Evolutionary conservation across 2,329 filamentous ascomycete species (phyloP).

Genomic region (Penicillium sp.): DNA sequence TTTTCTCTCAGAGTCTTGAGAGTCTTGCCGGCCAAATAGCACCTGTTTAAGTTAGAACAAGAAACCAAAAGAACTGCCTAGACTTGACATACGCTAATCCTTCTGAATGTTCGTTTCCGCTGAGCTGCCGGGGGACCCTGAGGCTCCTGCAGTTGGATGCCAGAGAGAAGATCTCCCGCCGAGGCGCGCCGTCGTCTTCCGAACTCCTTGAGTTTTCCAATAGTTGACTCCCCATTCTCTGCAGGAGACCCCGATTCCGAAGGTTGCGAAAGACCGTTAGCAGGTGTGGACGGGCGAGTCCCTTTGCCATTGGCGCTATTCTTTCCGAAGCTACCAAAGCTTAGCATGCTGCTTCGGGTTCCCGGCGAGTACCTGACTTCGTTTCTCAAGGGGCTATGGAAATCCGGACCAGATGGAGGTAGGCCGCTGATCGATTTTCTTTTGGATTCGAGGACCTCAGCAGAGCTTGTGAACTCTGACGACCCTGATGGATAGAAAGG

Average conservation of each 20-base stretch:
- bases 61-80: neutral
- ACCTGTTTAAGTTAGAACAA: slow-evolving; percentile 16
- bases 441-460: slow-evolving; percentile 21
- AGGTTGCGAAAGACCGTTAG: slow-evolving; percentile 15
- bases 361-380: slow-evolving; percentile 27
- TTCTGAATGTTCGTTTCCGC: slow-evolving; percentile 19
- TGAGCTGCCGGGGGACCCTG: slow-evolving; percentile 10
- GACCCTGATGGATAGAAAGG: slow-evolving; percentile 3
- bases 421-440: slow-evolving; percentile 23
- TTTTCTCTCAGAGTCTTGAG: slow-evolving; percentile 3
- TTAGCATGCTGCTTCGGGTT: slow-evolving; percentile 27
- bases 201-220: slow-evolving; percentile 31
- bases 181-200: slow-evolving; percentile 31
- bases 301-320: slow-evolving; percentile 20
- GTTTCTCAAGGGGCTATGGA: slow-evolving; percentile 27
- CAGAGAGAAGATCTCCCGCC: slow-evolving; percentile 22
- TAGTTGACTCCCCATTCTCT: slow-evolving; percentile 22
- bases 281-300: slow-evolving; percentile 22
- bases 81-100: slow-evolving; percentile 20
- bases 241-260: slow-evolving; percentile 9
- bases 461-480: slow-evolving; percentile 10
- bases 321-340: slow-evolving; percentile 26
- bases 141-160: slow-evolving; percentile 15
- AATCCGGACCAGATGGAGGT: slow-evolving; percentile 16
- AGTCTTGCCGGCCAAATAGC: slow-evolving; percentile 19